These are phyloP conservation scores for Aspergillus affinis DNA, from an alignment of 495 filamentous ascomycete genomes.

Conservation along the genomic window DNA sequence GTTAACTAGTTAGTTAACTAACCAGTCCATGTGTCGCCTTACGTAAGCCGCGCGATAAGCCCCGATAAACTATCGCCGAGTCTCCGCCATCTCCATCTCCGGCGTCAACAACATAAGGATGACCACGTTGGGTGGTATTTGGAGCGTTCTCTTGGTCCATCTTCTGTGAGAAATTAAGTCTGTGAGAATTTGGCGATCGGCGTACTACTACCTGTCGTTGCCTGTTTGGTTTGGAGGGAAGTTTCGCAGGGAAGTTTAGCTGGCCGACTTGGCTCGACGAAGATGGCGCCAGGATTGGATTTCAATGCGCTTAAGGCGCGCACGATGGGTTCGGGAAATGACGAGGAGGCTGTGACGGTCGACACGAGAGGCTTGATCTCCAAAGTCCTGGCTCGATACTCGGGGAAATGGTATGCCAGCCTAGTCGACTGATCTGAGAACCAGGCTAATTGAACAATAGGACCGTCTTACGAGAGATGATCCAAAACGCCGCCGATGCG, in stretches of 20 bases:
- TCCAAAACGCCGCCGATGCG: constrained; percentile 97
- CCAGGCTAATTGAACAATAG: constrained; percentile 19
- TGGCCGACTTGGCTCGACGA: constrained; percentile 4
- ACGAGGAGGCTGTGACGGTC: constrained; percentile 97
- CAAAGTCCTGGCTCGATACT: constrained; percentile 94
- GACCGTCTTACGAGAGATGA: constrained; percentile 81
- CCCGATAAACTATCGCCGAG: background rate
- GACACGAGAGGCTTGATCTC: constrained; percentile 96
- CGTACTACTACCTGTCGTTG: background rate
- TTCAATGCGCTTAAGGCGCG: constrained; percentile 81
- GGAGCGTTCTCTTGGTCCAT: too few relatives aligned
- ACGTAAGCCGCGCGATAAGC: background rate
- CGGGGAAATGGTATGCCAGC: constrained; percentile 71
- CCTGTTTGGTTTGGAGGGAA: background rate
- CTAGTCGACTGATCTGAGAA: too few relatives aligned
- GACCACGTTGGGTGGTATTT: background rate
- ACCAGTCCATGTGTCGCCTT: background rate
- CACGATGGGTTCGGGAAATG: constrained; percentile 79
- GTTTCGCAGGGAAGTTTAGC: background rate
- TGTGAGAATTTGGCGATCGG: background rate
- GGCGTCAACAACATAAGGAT: background rate
- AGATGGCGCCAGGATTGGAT: constrained; percentile 63
- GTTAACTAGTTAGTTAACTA: too few relatives aligned
- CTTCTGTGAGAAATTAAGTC: too few relatives aligned
- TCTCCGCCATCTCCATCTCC: background rate